phyloP scores from a whole-genome alignment of 2,329 filamentous ascomycete genomes.

The Alternaria gaisen region DNA sequence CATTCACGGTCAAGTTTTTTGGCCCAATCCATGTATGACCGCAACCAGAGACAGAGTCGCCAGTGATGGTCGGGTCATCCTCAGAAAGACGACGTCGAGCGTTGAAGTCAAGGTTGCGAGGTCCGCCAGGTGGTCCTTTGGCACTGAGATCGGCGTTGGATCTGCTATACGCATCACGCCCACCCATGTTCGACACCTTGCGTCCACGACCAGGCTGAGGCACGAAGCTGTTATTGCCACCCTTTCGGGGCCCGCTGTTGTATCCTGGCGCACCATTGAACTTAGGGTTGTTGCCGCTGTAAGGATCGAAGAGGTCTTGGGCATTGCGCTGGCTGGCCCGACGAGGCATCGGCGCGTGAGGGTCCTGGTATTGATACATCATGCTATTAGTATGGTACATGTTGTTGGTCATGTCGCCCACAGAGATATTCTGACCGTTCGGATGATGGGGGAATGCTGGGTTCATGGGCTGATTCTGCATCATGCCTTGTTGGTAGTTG shows the following conservation, averaged over 20 bases:
- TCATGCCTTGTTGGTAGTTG: slow-evolving; percentile 15
- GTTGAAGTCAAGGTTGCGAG: slow-evolving; percentile 7
- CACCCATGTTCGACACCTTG: slow-evolving; percentile 30
- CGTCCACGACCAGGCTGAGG: slow-evolving; percentile 26
- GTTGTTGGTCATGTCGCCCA: slow-evolving; percentile 44
- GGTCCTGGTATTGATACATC: slow-evolving; percentile 18
- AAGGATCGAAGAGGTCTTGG: slow-evolving; percentile 20
- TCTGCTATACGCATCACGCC: slow-evolving; percentile 21
- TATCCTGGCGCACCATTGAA: slow-evolving; percentile 27
- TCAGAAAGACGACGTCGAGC: slow-evolving; percentile 12
- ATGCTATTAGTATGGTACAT: slow-evolving; percentile 22
- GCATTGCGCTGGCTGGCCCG: slow-evolving; percentile 22
- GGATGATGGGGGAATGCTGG: slow-evolving; percentile 25
- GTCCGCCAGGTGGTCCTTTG: slow-evolving; percentile 1
- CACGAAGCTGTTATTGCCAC: slow-evolving; percentile 20
- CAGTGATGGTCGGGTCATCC: slow-evolving; percentile 27
- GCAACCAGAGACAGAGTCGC: slow-evolving; percentile 36
- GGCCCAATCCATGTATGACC: slow-evolving; percentile 42
- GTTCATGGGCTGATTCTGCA: slow-evolving; percentile 20
- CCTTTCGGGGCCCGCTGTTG: slow-evolving; percentile 24
- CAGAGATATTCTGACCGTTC: slow-evolving; percentile 20
- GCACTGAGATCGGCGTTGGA: slow-evolving; percentile 19
- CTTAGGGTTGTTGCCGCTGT: slow-evolving; percentile 18
- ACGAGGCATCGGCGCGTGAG: slow-evolving; percentile 11
- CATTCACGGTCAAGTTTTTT: slow-evolving; percentile 35